These are phyloP conservation scores for Ustilago loliicola DNA, from an alignment of 1,284 basidiomycete genomes.

Conservation along the genomic window DNA sequence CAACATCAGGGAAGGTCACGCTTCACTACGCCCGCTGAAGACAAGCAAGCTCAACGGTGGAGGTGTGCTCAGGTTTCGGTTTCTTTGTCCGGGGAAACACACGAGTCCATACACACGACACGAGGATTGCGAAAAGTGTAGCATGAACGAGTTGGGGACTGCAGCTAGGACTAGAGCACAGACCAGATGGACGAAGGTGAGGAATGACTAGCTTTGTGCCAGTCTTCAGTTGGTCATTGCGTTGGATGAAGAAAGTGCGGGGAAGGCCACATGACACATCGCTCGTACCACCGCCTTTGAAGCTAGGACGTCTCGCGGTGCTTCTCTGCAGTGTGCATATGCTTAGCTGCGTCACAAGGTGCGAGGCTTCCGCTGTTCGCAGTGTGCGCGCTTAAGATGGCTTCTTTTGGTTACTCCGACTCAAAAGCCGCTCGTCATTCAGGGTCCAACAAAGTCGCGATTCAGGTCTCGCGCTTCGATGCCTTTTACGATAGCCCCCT, in stretches of 20 bases:
- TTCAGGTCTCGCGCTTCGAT: background rate
- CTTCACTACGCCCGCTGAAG: background rate
- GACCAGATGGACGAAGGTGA: background rate
- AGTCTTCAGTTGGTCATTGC: background rate
- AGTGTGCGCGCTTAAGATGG: constrained; percentile 5
- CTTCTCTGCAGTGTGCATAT: background rate
- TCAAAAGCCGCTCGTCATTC: constrained; percentile 3
- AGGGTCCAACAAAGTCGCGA: background rate
- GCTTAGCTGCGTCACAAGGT: background rate
- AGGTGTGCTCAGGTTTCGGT: background rate
- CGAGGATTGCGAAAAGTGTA: background rate
- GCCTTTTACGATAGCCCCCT: background rate
- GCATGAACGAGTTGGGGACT: background rate
- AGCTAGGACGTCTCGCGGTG: background rate
- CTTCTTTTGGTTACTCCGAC: constrained; percentile 2
- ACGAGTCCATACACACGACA: too few relatives aligned
- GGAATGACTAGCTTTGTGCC: background rate
- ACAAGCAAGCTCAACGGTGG: background rate
- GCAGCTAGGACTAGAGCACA: background rate
- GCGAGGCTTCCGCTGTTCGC: background rate
- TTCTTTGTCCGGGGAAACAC: constrained; percentile 12
- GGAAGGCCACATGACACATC: constrained; percentile 12
- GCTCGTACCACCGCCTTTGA: background rate
- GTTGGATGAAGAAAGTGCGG: constrained; percentile 6
- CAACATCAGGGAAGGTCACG: background rate